phyloP scores from a whole-genome alignment of 2,329 filamentous ascomycete species.

The Alternaria sp. region DNA sequence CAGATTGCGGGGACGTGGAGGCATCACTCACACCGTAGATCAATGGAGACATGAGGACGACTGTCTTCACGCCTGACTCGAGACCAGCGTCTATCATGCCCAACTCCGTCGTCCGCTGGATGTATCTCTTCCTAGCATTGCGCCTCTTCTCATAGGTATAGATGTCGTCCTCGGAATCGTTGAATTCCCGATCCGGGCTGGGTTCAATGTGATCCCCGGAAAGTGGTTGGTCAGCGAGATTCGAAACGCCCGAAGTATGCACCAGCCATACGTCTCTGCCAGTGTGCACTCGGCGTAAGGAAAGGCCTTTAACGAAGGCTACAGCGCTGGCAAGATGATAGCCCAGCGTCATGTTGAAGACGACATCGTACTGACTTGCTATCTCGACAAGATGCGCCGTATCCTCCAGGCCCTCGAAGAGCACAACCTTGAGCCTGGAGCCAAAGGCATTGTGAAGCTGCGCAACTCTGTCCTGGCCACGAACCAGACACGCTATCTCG shows the following conservation, averaged over 20 bases:
- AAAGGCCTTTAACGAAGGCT: slow-evolving; percentile 2
- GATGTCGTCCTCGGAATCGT: neutral
- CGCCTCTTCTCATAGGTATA: slow-evolving; percentile 4
- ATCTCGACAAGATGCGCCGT: slow-evolving; percentile 5
- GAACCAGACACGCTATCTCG: slow-evolving; percentile 6
- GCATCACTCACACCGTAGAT: slow-evolving; percentile 5
- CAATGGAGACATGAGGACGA: slow-evolving; percentile 6
- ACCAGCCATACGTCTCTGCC: slow-evolving; percentile 7
- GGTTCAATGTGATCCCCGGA: slow-evolving; percentile 4
- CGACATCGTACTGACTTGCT: slow-evolving; percentile 7
- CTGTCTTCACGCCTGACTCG: slow-evolving; percentile 1
- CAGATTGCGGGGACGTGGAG: slow-evolving; percentile 1
- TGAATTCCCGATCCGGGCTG: neutral
- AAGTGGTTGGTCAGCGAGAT: slow-evolving; percentile 4
- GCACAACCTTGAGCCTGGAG: neutral
- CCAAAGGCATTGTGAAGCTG: slow-evolving; percentile 5
- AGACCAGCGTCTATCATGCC: slow-evolving; percentile 8
- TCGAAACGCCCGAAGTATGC: slow-evolving; percentile 7
- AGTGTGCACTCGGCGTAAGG: neutral
- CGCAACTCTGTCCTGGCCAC: neutral
- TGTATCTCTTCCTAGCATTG: neutral
- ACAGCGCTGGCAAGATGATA: slow-evolving; percentile 4
- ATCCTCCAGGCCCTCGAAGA: slow-evolving; percentile 4
- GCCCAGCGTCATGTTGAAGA: slow-evolving; percentile 6
- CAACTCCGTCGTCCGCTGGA: slow-evolving; percentile 5